Percentiles rank a stretch among this genome's conserved stretches.
Evolutionary conservation across 108 stramenopile species (phyloP).

Genomic region (Cyclotella choctawhatcheeana): DNA sequence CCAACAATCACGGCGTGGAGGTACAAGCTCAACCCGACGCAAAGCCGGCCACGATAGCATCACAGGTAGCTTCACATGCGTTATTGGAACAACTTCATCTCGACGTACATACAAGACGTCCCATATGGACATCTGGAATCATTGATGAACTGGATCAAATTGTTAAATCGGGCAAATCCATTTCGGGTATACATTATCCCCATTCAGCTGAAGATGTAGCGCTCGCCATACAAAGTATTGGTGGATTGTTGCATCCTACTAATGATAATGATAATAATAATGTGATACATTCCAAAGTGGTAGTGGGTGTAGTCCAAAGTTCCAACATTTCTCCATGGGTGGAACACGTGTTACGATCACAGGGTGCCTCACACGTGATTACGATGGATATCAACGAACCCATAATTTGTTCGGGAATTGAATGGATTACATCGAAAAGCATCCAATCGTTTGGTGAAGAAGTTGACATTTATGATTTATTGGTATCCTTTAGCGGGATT

Average conservation of each 20-base stretch:
- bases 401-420: slow-evolving; percentile 3
- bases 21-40: no score
- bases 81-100: no score
- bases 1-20: no score
- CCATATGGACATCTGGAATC: neutral
- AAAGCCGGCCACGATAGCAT: no score
- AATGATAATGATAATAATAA: no score
- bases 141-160: neutral
- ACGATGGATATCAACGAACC: neutral
- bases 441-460: neutral
- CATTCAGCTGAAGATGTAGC: slow-evolving; percentile 8
- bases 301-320: no score
- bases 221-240: neutral
- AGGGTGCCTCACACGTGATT: neutral
- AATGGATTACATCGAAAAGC: slow-evolving; percentile 6
- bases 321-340: neutral
- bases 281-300: no score
- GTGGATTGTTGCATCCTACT: no score
- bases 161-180: neutral
- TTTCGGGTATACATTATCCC: neutral
- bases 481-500: slow-evolving; percentile 5
- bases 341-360: neutral
- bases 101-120: no score
- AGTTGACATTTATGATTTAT: neutral
- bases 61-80: no score